These are phyloP conservation scores for Alternaria conjuncta DNA, from an alignment of 2,329 filamentous ascomycete species.

Conservation along the genomic window DNA sequence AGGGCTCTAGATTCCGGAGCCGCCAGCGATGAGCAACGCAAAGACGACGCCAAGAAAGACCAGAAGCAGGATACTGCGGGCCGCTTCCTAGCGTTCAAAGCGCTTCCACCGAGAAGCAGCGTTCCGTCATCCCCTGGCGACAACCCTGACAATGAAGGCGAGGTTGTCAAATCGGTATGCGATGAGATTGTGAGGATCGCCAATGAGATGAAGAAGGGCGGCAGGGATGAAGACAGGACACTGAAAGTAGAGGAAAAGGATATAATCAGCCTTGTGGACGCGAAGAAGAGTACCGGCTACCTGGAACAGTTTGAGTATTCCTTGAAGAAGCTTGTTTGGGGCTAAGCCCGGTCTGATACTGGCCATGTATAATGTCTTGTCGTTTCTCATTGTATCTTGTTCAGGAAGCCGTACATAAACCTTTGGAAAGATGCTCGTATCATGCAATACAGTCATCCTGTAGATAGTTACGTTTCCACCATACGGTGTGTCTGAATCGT, in stretches of 20 bases:
- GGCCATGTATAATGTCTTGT: neutral
- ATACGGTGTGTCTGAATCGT: neutral
- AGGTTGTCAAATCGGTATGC: constrained; percentile 70
- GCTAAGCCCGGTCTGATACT: constrained; percentile 22
- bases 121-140: constrained; percentile 30
- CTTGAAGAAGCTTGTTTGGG: constrained; percentile 94
- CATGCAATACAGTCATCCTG: neutral
- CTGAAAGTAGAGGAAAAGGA: constrained; percentile 64
- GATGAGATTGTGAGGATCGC: constrained; percentile 77
- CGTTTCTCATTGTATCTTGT: neutral
- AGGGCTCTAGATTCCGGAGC: constrained; percentile 69
- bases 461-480: neutral
- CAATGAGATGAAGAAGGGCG: constrained; percentile 55
- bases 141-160: constrained; percentile 54
- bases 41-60: constrained; percentile 22
- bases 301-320: constrained; percentile 88
- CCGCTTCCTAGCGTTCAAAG: constrained; percentile 62
- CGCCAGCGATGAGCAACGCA: constrained; percentile 19
- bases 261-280: constrained; percentile 84
- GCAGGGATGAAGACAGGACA: constrained; percentile 43
- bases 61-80: constrained; percentile 26
- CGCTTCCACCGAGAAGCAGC: constrained; percentile 57
- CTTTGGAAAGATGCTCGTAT: neutral
- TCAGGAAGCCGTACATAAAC: neutral
- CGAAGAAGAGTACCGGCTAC: constrained; percentile 83